Base-by-base conservation (phyloP, 257 asterid genomes). In the Perilla frutescens region DNA sequence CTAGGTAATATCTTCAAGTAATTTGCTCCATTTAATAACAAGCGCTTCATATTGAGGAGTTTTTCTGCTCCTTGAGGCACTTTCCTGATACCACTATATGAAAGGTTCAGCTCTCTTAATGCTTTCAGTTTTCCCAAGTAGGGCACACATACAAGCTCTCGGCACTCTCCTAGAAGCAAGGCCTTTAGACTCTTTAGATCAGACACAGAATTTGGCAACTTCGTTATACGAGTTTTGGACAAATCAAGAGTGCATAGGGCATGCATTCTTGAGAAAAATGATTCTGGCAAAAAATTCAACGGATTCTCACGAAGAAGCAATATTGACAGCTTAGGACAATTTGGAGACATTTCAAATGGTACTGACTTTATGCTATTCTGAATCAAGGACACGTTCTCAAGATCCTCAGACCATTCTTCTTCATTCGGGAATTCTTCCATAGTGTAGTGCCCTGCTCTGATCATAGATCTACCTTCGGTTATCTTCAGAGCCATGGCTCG, bases 301-400 rank as follows among this genome's bases (percentile, higher is more conserved):
- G 55, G 9, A 39, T 66, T 75, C 12, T 41, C 4, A 2, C 36
- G 9, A 48, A 75, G 62, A 66, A 66, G 74, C 70, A 75, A 39
- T 39, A 34, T 75, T 44, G 63, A 34, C 36, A 75, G 57, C 41
- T 66, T 75, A 1, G 79, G 79, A 58, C 74, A 75, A 9, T 75
- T 66, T 47, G 79, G 79, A 75, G 79, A 75, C 49, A 75, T 12
- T 48, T 49, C 40, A 6, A 5, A 7, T 12, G 63, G 74, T 47
- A 75, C 62, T 34, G 44, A 29, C 37, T n/a, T 1, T 66, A 74
- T 74, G 5, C n/a, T 1, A 13, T 55, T 74, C 51, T 6, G n/a
- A 45, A 74, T 65, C 78, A 74, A 65, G 59, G 78, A 74, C 31
- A 73, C 7, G 65, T 54, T 65, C 66, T 74, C 78, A 54, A 74